Evolutionary conservation across 1,284 basidiomycete genomes (phyloP), one percentile per base, ranked within the genome.

Genomic region (Ustilago cynodontis): DNA sequence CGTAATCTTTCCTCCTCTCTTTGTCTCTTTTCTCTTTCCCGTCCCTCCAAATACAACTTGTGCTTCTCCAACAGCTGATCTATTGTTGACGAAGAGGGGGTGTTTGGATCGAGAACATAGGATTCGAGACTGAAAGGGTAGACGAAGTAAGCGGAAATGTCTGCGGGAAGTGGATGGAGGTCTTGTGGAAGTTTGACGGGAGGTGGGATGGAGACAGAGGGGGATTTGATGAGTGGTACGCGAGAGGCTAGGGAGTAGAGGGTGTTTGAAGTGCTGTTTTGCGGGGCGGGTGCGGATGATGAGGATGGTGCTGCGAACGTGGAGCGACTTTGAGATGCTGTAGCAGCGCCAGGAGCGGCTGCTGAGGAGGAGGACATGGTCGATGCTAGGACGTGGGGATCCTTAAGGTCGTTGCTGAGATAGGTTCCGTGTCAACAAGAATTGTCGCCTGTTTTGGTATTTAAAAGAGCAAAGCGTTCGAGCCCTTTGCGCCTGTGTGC

Each of bases 61-160:
- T 79, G 73, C 22, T 65, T 67, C 13, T 54, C 53, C 6, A 73
- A 53, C 33, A 77, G 41, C 39, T 65, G 47, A 20, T 66, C 63
- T 10, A 79, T 52, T 11, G 69, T 78, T 0, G 63, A 8, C 1
- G 69, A 72, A 2, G 60, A 65, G 0, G 77, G 73, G 0, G 65
- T 73, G 54, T 72, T 71, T 18, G 64, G 58, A 53, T 73, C 73
- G 9, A 81, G 59, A 5, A 82, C 80, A 60, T 78, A 81, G 16
- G 71, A 66, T 43, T 82, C 81, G 57, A 82, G 73, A 47, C 59
- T 65, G 61, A 82, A 82, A 0, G 78, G 75, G 51, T 82, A 82
- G 64, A 82, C 81, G 56, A 81, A 82, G 65, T 82, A 82, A 6
- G 81, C 77, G 1, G 59, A 50, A 20, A 82, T 70, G 43, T 78